Conservation (phyloP, 139 green algal species). For the Marvania coccoides region DNA sequence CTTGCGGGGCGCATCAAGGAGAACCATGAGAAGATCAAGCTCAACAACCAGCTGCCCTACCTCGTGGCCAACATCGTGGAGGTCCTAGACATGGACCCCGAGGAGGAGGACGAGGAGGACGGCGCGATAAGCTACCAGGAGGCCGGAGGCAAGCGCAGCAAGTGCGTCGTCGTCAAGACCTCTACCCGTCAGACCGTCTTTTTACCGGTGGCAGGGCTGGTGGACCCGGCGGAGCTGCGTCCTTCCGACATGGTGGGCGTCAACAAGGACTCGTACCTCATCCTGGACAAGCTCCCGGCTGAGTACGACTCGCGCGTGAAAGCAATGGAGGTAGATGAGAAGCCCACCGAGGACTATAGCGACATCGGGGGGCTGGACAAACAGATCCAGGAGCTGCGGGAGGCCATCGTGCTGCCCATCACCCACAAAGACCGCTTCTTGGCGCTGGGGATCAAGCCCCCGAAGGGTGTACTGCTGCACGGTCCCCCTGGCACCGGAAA, state of each 20-base stretch:
- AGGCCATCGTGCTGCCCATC: constrained; percentile 97
- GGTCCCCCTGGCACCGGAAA: constrained; percentile 92
- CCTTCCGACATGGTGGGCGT: constrained; percentile 94
- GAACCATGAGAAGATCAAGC: constrained; percentile 97
- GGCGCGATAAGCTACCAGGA: constrained; percentile 72
- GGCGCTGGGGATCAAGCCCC: constrained; percentile 88
- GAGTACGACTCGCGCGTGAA: constrained; percentile 91
- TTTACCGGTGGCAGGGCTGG: constrained; percentile 92
- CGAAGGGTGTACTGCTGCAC: constrained; percentile 91
- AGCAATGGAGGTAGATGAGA: constrained; percentile 93
- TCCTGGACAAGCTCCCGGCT: constrained; percentile 94
- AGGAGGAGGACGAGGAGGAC: constrained; percentile 82
- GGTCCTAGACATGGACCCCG: constrained; percentile 84
- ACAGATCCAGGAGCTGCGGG: constrained; percentile 97
- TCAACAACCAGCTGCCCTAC: constrained; percentile 99
- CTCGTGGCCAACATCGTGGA: constrained; percentile 98
- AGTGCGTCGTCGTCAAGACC: constrained; percentile 98
- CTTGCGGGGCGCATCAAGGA: constrained; percentile 77
- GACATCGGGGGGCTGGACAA: constrained; percentile 95
- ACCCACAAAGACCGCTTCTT: constrained; percentile 93
- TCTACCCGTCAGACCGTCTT: constrained; percentile 97
- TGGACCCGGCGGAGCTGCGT: constrained; percentile 81
- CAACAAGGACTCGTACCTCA: constrained; percentile 99
- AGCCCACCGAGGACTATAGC: constrained; percentile 97
- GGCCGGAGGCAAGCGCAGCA: constrained; percentile 72